Evolutionary conservation across 1,139 yeast species (phyloP).

Genomic region (Tardiomyces blankii): DNA sequence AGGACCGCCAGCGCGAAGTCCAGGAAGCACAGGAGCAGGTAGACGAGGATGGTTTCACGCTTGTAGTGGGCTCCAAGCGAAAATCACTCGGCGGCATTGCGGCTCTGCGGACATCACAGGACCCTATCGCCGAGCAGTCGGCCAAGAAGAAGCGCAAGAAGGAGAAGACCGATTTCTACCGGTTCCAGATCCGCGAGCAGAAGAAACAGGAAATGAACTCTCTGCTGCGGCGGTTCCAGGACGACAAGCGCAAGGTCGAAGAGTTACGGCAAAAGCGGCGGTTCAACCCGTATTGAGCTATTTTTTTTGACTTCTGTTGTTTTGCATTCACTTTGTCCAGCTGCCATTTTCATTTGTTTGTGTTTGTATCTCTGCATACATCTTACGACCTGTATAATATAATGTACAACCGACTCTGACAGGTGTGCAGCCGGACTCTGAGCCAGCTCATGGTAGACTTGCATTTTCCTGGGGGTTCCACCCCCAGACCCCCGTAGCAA

Average conservation of each 20-base stretch:
- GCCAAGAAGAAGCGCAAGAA: conserved; percentile 42
- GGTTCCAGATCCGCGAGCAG: conserved; percentile 89
- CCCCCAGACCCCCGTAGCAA: no score
- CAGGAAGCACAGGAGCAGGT: conserved; percentile 39
- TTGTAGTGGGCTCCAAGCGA: conserved; percentile 79
- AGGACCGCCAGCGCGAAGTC: conserved; percentile 46
- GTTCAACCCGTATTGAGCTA: conserved; percentile 70
- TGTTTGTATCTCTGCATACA: no score
- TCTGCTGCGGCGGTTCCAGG: conserved; percentile 67
- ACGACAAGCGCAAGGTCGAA: conserved; percentile 79
- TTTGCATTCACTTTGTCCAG: no score
- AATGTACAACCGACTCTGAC: no score
- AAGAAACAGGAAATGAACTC: conserved; percentile 91
- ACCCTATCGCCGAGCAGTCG: conserved; percentile 25
- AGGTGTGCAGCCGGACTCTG: no score
- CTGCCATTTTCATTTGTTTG: no score
- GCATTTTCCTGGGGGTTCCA: no score
- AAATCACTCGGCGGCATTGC: conserved; percentile 41
- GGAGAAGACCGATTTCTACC: conserved; percentile 85
- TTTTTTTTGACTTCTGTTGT: no score
- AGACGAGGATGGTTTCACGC: conserved; percentile 89
- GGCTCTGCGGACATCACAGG: conserved; percentile 19
- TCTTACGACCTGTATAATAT: no score
- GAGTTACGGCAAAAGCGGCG: conserved; percentile 69
- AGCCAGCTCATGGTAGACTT: no score